phyloP scores from a whole-genome alignment of 257 asterid species.

The Scutellaria minor region DNA sequence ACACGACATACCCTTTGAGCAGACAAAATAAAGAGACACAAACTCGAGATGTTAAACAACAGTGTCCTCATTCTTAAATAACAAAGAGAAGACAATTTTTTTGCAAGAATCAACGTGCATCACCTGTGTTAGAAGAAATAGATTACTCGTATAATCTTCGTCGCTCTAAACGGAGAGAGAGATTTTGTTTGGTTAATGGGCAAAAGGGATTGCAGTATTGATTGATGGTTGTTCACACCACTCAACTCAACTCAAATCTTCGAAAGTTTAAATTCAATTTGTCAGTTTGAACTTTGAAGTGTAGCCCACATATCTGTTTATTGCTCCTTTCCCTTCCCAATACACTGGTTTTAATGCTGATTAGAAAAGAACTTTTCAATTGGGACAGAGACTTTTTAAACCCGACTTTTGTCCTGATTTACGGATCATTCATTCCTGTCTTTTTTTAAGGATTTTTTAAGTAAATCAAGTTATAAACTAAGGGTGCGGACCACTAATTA shows the following conservation, averaged over 20 bases:
- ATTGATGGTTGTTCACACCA: slow-evolving; percentile 35
- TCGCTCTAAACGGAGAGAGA: not conserved
- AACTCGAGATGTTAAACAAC: slow-evolving; percentile 42
- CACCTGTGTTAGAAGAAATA: slow-evolving; percentile 42
- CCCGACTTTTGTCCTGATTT: no score
- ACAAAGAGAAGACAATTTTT: slow-evolving; percentile 28
- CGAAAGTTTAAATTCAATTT: slow-evolving; percentile 43
- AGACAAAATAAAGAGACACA: slow-evolving; percentile 31
- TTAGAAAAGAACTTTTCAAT: no score
- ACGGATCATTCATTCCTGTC: no score
- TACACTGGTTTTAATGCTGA: no score
- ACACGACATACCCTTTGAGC: slow-evolving; percentile 32
- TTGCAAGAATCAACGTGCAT: slow-evolving; percentile 45
- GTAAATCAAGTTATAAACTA: no score
- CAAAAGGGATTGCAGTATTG: slow-evolving; percentile 33
- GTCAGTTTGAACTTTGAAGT: slow-evolving; percentile 25
- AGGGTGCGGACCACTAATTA: no score
- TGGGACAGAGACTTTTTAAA: no score
- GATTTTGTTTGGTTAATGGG: slow-evolving; percentile 27
- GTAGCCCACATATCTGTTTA: slow-evolving; percentile 21
- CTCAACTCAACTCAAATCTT: slow-evolving; percentile 33
- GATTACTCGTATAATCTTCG: slow-evolving; percentile 18
- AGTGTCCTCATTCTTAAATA: slow-evolving; percentile 26
- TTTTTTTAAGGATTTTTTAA: no score
- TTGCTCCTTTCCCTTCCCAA: not conserved